Evolutionary conservation across 768 basidiomycete species (phyloP).

Genomic region (Lentinula aciculospora): DNA sequence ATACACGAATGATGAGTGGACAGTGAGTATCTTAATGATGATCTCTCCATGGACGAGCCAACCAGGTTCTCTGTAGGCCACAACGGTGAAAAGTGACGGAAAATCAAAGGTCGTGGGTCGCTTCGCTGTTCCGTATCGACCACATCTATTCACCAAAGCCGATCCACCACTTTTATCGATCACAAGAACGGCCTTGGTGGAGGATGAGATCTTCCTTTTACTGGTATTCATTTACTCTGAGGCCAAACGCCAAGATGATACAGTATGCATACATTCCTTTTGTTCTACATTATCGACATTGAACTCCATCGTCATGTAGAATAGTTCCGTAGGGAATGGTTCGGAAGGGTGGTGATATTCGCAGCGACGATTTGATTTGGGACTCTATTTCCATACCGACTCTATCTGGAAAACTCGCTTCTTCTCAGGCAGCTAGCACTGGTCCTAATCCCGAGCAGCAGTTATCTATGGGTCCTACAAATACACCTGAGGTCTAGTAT

Average conservation of each 20-base stretch:
- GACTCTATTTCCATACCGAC: too few relatives aligned
- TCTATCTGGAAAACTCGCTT: too few relatives aligned
- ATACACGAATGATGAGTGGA: slow-evolving; percentile 41
- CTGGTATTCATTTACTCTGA: slow-evolving; percentile 34
- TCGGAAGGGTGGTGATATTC: slow-evolving; percentile 7
- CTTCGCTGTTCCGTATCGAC: slow-evolving; percentile 41
- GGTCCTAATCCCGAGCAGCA: too few relatives aligned
- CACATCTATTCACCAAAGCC: slow-evolving; percentile 40
- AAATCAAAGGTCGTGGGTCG: slow-evolving; percentile 27
- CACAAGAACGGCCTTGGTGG: slow-evolving; percentile 31
- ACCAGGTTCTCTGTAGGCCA: neutral
- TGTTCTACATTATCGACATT: neutral
- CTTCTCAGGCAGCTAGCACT: too few relatives aligned
- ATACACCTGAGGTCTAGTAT: too few relatives aligned
- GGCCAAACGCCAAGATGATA: slow-evolving; percentile 31
- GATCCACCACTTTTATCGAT: slow-evolving; percentile 34
- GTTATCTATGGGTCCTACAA: too few relatives aligned
- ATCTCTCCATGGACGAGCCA: neutral
- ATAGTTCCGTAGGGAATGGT: slow-evolving; percentile 13
- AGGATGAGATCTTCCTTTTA: slow-evolving; percentile 35
- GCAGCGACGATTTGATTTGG: too few relatives aligned
- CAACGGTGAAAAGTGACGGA: slow-evolving; percentile 17
- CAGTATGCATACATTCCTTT: slow-evolving; percentile 18
- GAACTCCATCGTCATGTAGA: slow-evolving; percentile 3
- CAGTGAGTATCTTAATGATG: slow-evolving; percentile 23